These are phyloP conservation scores for Syzygium syzygioides DNA, from an alignment of 441 rosid genomes.

Conservation along the genomic window DNA sequence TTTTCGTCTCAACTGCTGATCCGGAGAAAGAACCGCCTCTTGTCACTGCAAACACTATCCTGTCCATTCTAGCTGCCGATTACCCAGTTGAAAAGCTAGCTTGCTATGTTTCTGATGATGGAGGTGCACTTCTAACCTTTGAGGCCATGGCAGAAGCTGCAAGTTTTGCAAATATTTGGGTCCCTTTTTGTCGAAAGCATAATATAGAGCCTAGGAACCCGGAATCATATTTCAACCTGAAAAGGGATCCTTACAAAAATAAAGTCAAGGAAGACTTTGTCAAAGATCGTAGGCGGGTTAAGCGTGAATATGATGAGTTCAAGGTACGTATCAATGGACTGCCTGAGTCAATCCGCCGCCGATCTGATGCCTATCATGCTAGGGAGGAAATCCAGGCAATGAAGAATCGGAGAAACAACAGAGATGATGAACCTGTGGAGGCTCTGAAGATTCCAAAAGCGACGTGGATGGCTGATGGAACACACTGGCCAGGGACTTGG, in stretches of 20 bases:
- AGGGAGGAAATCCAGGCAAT: constrained; percentile 81
- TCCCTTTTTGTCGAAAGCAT: constrained; percentile 82
- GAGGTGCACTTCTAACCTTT: constrained; percentile 83
- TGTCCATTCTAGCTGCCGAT: constrained; percentile 79
- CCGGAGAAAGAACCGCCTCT: constrained; percentile 97
- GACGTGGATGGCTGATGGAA: constrained; percentile 92
- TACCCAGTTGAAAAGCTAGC: constrained; percentile 90
- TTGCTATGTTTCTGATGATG: constrained; percentile 91
- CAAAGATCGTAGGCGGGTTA: constrained; percentile 66
- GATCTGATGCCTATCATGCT: constrained; percentile 80
- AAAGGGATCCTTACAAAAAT: constrained; percentile 78
- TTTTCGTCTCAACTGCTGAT: constrained; percentile 91
- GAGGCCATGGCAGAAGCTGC: constrained; percentile 98
- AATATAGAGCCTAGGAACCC: constrained; percentile 76
- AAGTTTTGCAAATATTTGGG: constrained; percentile 80
- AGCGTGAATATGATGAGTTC: constrained; percentile 84
- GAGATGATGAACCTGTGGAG: constrained; percentile 50
- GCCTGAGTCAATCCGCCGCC: constrained; percentile 73
- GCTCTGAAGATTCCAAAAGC: constrained; percentile 70
- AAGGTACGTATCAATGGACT: constrained; percentile 72
- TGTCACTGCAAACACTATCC: constrained; percentile 84
- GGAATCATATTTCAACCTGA: constrained; percentile 64
- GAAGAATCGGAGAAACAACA: constrained; percentile 61
- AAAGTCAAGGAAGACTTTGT: constrained; percentile 66
- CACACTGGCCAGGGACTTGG: constrained; percentile 91